phyloP scores from a whole-genome alignment of 164 flowering plant species.

The Protea cynaroides region DNA sequence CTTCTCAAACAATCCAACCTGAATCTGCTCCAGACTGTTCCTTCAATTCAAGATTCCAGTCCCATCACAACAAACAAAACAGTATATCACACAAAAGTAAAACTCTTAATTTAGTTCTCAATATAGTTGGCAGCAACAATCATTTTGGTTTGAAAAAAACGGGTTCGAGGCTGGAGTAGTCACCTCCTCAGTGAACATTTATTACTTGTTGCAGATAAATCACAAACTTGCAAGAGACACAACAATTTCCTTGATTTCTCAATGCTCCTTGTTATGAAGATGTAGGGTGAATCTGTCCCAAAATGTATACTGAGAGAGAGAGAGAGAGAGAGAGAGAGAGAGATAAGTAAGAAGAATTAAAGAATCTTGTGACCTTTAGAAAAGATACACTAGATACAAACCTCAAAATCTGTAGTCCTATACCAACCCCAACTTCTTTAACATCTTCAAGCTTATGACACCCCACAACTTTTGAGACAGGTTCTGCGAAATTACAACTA shows the following conservation, averaged over 20 bases:
- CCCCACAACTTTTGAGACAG: constrained; percentile 27
- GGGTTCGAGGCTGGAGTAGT: neutral
- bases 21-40: constrained; percentile 84
- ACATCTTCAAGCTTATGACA: constrained; percentile 53
- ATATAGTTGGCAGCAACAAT: neutral
- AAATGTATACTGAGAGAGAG: constrained; percentile 37
- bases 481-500: constrained; percentile 29
- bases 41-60: constrained; percentile 29
- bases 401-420: constrained; percentile 70
- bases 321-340: neutral
- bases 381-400: constrained; percentile 19
- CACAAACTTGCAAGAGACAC: constrained; percentile 27
- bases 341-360: constrained; percentile 1
- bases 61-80: constrained; percentile 16
- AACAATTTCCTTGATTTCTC: constrained; percentile 50
- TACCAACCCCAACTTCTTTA: constrained; percentile 46
- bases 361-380: neutral
- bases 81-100: too few species aligned
- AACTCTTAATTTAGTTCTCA: too few species aligned
- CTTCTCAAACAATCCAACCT: constrained; percentile 48
- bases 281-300: constrained; percentile 28
- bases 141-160: constrained; percentile 7
- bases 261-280: constrained; percentile 46
- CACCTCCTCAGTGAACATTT: constrained; percentile 44
- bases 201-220: constrained; percentile 15